phyloP scores from a whole-genome alignment of 345 rosid species.

The Populus tremula region DNA sequence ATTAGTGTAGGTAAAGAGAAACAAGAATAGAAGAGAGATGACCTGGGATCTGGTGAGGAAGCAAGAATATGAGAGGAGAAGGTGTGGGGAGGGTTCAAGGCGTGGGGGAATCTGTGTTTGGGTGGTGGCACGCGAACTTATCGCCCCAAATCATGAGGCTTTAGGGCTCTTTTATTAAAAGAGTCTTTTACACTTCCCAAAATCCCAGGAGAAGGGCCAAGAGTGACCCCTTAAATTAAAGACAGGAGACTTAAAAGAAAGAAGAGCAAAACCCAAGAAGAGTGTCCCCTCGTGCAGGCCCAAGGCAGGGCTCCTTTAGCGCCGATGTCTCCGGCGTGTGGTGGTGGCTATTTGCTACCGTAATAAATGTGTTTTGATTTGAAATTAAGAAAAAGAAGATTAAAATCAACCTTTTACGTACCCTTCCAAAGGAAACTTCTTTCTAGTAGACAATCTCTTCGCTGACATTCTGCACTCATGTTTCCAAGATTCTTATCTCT shows the following conservation, averaged over 20 bases:
- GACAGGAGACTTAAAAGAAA: not conserved
- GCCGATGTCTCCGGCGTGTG: slow-evolving; percentile 67
- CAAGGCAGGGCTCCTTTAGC: slow-evolving; percentile 56
- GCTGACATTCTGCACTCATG: slow-evolving; percentile 60
- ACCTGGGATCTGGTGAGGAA: slow-evolving; percentile 46
- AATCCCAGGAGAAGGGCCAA: slow-evolving; percentile 19
- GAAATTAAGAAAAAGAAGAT: not conserved
- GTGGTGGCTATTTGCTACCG: slow-evolving; percentile 11
- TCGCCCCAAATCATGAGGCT: slow-evolving; percentile 45
- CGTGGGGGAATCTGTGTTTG: slow-evolving; percentile 49
- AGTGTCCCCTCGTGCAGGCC: slow-evolving; percentile 50
- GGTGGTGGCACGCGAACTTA: slow-evolving; percentile 60
- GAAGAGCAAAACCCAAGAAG: slow-evolving; percentile 45
- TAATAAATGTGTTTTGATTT: not conserved
- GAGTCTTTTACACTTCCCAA: slow-evolving; percentile 46
- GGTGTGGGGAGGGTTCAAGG: slow-evolving; percentile 32
- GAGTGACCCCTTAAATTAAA: slow-evolving; percentile 2
- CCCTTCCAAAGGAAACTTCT: slow-evolving; percentile 18
- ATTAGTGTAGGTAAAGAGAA: not conserved
- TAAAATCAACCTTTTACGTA: slow-evolving; percentile 15
- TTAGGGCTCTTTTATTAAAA: slow-evolving; percentile 16
- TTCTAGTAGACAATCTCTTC: slow-evolving; percentile 40
- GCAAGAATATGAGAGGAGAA: slow-evolving; percentile 4
- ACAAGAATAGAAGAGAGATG: not conserved
- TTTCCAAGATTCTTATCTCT: slow-evolving; percentile 34